phyloP scores from a whole-genome alignment of 1,284 basidiomycete species.

The Inonotus hispidus region DNA sequence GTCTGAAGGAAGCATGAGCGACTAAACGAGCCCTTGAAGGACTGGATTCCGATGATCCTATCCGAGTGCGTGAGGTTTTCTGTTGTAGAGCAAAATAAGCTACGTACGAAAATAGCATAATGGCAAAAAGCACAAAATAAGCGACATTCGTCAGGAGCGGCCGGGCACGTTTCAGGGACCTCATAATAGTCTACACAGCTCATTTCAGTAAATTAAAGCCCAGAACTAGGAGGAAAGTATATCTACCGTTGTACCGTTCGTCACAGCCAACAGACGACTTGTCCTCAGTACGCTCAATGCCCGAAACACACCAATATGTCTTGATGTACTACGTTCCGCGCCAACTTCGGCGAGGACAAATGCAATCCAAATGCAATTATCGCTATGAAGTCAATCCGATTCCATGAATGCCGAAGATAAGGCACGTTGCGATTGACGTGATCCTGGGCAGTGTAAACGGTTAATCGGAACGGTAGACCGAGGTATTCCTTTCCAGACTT shows the following conservation, averaged over 20 bases:
- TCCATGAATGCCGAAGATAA: conserved; percentile 93
- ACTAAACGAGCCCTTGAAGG: conserved; percentile 80
- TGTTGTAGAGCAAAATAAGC: neutral
- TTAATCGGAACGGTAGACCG: conserved; percentile 63
- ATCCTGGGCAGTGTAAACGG: conserved; percentile 46
- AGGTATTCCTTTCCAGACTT: conserved; percentile 33
- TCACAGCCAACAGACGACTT: conserved; percentile 81
- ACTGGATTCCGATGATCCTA: conserved; percentile 86
- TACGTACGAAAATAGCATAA: conserved; percentile 80
- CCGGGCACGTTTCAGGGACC: conserved; percentile 85
- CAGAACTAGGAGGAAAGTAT: neutral
- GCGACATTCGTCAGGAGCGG: conserved; percentile 86
- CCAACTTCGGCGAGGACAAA: conserved; percentile 68
- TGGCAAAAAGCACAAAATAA: conserved; percentile 89
- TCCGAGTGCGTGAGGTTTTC: neutral
- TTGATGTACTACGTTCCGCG: conserved; percentile 51
- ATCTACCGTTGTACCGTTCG: conserved; percentile 84
- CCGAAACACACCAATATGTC: conserved; percentile 85
- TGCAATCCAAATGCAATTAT: conserved; percentile 70
- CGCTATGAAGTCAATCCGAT: conserved; percentile 85
- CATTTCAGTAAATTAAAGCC: neutral
- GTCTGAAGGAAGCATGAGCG: conserved; percentile 57
- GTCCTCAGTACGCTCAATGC: conserved; percentile 86
- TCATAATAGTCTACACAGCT: conserved; percentile 78
- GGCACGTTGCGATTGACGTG: conserved; percentile 65